Evolutionary conservation across 306 rosid genomes (phyloP).

Genomic region (Parietaria judaica): DNA sequence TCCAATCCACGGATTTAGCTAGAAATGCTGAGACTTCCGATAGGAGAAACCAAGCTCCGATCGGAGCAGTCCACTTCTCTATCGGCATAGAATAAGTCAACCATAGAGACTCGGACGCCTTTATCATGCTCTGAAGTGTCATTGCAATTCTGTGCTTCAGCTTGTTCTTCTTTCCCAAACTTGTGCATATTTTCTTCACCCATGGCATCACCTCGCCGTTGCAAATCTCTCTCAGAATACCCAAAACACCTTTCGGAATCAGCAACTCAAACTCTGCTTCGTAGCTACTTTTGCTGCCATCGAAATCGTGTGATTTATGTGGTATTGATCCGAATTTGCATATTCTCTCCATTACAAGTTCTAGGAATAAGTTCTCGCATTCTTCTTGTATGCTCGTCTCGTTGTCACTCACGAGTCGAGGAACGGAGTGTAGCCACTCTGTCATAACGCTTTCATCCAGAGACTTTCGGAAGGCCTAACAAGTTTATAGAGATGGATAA

Average conservation of each 20-base stretch:
- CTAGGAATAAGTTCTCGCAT: constrained; percentile 75
- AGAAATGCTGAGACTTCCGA: constrained; percentile 83
- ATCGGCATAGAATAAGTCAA: constrained; percentile 52
- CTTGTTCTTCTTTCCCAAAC: constrained; percentile 68
- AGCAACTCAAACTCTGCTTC: constrained; percentile 38
- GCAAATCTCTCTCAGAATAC: constrained; percentile 59
- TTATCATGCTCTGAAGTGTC: constrained; percentile 69
- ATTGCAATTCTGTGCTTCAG: constrained; percentile 42
- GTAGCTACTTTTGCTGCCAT: constrained; percentile 18
- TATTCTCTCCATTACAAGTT: constrained; percentile 74
- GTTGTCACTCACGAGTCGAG: constrained; percentile 65
- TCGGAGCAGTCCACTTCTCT: constrained; percentile 91
- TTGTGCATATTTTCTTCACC: constrained; percentile 87
- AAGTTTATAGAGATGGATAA: constrained; percentile 7
- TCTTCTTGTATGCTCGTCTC: constrained; percentile 96
- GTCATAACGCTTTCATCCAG: constrained; percentile 53
- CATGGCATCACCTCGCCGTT: constrained; percentile 76
- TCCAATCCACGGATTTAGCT: constrained; percentile 76
- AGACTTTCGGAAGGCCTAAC: constrained; percentile 69
- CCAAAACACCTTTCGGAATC: constrained; percentile 45
- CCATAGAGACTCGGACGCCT: constrained; percentile 77
- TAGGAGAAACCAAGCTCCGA: constrained; percentile 90
- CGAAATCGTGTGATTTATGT: constrained; percentile 10
- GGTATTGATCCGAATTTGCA: constrained; percentile 39
- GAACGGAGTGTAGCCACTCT: constrained; percentile 93